These are phyloP conservation scores for Sporothrix humicola DNA, from an alignment of 2,329 filamentous ascomycete genomes.

Conservation along the genomic window DNA sequence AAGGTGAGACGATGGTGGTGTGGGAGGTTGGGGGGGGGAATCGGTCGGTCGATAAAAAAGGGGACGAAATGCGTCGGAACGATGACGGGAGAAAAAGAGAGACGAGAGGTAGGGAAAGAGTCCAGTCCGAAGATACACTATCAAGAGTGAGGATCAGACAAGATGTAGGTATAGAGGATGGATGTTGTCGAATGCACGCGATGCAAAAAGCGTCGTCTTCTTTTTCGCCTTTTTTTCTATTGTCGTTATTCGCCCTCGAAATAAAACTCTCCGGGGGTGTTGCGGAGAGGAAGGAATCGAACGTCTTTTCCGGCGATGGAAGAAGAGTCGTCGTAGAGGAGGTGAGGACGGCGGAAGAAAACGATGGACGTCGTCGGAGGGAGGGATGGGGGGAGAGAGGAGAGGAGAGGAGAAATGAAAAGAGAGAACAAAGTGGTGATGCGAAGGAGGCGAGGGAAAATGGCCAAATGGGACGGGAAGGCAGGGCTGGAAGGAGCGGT, in stretches of 20 bases:
- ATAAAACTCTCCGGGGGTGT: conserved; percentile 2
- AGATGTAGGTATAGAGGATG: neutral
- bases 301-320: neutral
- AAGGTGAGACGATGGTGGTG: neutral
- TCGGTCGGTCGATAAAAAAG: neutral
- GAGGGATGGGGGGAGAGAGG: neutral
- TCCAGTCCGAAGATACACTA: too few relatives aligned
- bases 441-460: conserved; percentile 22
- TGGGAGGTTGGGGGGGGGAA: neutral
- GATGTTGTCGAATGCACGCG: neutral
- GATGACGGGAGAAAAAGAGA: too few relatives aligned
- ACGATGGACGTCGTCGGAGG: neutral
- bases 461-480: neutral
- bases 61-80: neutral
- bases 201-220: neutral
- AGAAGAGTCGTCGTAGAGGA: neutral
- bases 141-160: too few relatives aligned
- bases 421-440: conserved; percentile 22
- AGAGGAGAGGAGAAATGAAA: neutral
- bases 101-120: too few relatives aligned
- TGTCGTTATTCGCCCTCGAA: neutral
- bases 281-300: neutral
- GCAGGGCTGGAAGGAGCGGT: conserved; percentile 17
- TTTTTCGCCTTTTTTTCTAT: neutral
- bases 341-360: neutral